These are phyloP conservation scores for Isochrysis galbana DNA, from an alignment of 78 protist species.

Conservation along the genomic window DNA sequence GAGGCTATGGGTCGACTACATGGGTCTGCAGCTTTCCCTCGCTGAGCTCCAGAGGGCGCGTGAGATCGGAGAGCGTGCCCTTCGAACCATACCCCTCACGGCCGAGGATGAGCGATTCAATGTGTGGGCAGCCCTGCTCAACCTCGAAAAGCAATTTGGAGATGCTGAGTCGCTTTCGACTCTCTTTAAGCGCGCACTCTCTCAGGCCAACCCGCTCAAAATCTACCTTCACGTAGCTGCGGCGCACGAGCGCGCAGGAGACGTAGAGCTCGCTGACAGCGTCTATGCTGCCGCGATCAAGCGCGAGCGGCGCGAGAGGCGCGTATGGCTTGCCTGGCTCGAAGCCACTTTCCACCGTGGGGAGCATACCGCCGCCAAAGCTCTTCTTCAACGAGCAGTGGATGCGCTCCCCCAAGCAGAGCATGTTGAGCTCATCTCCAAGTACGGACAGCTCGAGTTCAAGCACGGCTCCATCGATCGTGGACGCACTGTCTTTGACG, in stretches of 20 bases:
- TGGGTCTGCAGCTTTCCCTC: slow-evolving; percentile 69
- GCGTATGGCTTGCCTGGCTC: slow-evolving; percentile 31
- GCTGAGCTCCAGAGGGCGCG: slow-evolving; percentile 86
- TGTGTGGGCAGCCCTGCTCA: slow-evolving; percentile 89
- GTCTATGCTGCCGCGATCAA: slow-evolving; percentile 59
- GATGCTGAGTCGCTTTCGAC: slow-evolving; percentile 46
- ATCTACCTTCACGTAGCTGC: slow-evolving; percentile 50
- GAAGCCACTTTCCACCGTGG: background rate
- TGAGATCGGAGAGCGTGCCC: slow-evolving; percentile 82
- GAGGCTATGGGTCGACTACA: slow-evolving; percentile 88
- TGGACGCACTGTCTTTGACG: slow-evolving; percentile 85
- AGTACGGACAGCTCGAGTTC: slow-evolving; percentile 87
- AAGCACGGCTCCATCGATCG: slow-evolving; percentile 75
- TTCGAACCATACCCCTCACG: slow-evolving; percentile 64
- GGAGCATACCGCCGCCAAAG: background rate
- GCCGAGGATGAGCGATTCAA: slow-evolving; percentile 66
- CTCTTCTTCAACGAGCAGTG: slow-evolving; percentile 24
- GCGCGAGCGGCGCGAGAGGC: slow-evolving; percentile 31
- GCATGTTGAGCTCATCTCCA: slow-evolving; percentile 41
- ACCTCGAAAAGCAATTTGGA: slow-evolving; percentile 87
- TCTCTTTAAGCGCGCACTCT: slow-evolving; percentile 68
- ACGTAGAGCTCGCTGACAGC: slow-evolving; percentile 40
- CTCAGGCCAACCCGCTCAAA: slow-evolving; percentile 59
- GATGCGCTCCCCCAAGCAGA: slow-evolving; percentile 15
- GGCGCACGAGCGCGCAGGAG: slow-evolving; percentile 38